A percentile compares a stretch with the other conserved stretches of the same genome.
Conservation (phyloP, 306 rosid genomes). For the Lithocarpus polystachyus region DNA sequence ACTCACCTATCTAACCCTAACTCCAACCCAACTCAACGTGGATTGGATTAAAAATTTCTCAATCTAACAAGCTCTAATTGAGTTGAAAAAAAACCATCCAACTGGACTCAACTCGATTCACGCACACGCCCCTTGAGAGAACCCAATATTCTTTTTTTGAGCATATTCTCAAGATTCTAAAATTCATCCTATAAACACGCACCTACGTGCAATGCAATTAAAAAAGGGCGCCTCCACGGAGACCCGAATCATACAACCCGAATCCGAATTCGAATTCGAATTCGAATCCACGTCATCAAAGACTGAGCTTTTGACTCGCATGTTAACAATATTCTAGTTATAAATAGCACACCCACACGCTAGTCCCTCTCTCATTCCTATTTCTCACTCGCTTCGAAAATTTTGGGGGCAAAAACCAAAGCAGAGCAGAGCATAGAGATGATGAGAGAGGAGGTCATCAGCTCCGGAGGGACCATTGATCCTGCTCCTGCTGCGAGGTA, state of each 20-base stretch:
- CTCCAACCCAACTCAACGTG: too few species aligned
- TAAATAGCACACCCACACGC: not conserved
- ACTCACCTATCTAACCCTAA: too few species aligned
- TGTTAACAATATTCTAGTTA: not conserved
- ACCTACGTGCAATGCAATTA: too few species aligned
- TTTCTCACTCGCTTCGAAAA: not conserved
- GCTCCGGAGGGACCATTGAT: slow-evolving; percentile 86
- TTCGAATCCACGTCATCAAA: not conserved
- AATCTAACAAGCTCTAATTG: too few species aligned
- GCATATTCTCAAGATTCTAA: too few species aligned
- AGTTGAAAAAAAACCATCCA: too few species aligned
- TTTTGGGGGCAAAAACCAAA: not conserved
- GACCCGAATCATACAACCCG: not conserved
- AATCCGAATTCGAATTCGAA: not conserved
- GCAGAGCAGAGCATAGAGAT: not conserved
- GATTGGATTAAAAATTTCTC: too few species aligned
- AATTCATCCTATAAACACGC: too few species aligned
- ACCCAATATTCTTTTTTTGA: too few species aligned
- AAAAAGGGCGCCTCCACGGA: too few species aligned
- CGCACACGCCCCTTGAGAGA: rapidly evolving
- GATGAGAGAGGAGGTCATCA: slow-evolving; percentile 96
- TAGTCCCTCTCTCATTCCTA: not conserved
- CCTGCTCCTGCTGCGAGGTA: slow-evolving; percentile 95
- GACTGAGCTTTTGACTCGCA: not conserved
- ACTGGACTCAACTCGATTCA: too few species aligned